phyloP scores from a whole-genome alignment of 2,329 filamentous ascomycete species.

The Paracamarosporium sp. region DNA sequence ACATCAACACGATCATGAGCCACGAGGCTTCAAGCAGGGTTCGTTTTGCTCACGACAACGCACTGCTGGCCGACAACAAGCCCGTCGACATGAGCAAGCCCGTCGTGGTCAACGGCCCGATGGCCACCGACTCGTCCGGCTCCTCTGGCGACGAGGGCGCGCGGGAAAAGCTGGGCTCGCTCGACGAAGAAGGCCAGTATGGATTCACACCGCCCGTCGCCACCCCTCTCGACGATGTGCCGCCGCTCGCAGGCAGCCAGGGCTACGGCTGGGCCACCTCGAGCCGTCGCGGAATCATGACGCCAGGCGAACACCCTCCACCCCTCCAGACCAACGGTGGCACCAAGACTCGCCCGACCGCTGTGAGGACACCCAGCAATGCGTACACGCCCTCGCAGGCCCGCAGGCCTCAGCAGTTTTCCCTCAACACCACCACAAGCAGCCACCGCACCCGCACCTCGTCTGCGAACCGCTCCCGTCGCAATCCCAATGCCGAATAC shows the following conservation, averaged over 20 bases:
- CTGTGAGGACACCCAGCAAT: constrained; percentile 57
- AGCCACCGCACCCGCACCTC: constrained; percentile 65
- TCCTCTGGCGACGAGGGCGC: constrained; percentile 54
- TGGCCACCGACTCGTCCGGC: constrained; percentile 56
- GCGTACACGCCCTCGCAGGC: constrained; percentile 54
- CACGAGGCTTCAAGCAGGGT: constrained; percentile 29
- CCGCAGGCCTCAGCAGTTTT: constrained; percentile 56
- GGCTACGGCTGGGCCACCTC: constrained; percentile 35
- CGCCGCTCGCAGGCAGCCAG: constrained; percentile 33
- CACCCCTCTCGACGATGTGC: constrained; percentile 41
- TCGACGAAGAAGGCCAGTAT: constrained; percentile 46
- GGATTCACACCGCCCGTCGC: constrained; percentile 48
- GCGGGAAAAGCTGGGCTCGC: constrained; percentile 56
- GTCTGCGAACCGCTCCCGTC: constrained; percentile 60
- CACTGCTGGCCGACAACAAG: constrained; percentile 18
- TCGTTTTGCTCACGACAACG: constrained; percentile 36
- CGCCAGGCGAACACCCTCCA: constrained; percentile 29
- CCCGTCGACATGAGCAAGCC: constrained; percentile 35
- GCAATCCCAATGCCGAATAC: constrained; percentile 76
- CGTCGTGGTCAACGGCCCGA: constrained; percentile 37
- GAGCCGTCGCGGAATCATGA: constrained; percentile 29
- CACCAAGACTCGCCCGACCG: constrained; percentile 45
- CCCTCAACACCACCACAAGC: constrained; percentile 50
- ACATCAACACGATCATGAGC: constrained; percentile 28
- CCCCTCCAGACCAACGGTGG: constrained; percentile 33